Base-by-base conservation (phyloP, 192 early-diverging fungal species). In the Linnemannia elongata region DNA sequence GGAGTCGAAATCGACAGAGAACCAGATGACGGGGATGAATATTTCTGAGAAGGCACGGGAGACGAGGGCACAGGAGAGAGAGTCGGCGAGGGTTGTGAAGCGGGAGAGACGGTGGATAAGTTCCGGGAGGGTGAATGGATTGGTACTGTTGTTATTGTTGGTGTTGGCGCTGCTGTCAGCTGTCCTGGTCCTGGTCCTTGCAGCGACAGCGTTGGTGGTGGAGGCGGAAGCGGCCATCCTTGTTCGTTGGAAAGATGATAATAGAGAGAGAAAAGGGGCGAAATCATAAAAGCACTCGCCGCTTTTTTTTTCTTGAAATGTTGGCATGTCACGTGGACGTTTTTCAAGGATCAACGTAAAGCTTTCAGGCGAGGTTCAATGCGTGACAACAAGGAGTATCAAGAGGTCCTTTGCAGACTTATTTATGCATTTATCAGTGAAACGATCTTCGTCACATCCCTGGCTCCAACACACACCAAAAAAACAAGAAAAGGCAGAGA, bases 11-110 rank as follows among this genome's bases (percentile, higher is more conserved):
- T 79, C 71, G 69, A 79, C 42, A 35, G 71, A 73, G 71, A 73
- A 72, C 78, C 78, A 79, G 1, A 79, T 49, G 24, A 15, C 17
- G n/a, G 70, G 9, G 4, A 39, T 22, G 39, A 79, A 79, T 22
- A 73, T 54, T 4, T 72, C 36, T 20, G 22, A 63, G 49, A 49
- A 79, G 27, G 69, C 52, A 5, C 72, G 72, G 78, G 38, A 73
- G 13, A 73, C 71, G 17, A 60, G 78, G 20, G 6, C 27, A 41
- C 78, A 79, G 7, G 69, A 22, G 17, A 79, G 27, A 52, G 55
- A n/a, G 47, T 74, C 73, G 10, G 30, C 3, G 24, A 52, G 10
- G 15, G 73, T 35, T 17, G 52, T 35, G 27, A 54, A 74, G 4
- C 49, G 44, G 44, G n/a, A 13, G 47, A 74, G 45, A 1, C 52